phyloP scores from a whole-genome alignment of 768 basidiomycete genomes.

The Lyophyllum decastes region DNA sequence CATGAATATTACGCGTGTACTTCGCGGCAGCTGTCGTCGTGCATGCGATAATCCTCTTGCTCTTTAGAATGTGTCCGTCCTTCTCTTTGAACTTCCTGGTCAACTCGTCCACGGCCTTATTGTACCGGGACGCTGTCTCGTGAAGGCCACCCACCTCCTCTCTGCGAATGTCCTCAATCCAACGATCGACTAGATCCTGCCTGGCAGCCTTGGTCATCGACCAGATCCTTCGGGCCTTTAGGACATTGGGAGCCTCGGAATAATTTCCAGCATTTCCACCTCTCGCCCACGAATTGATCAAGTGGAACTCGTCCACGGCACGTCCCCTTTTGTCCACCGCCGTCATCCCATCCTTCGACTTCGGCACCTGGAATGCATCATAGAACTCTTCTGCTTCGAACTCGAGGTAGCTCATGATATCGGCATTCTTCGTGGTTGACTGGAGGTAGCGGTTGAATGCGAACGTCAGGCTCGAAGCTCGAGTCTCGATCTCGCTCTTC shows the following conservation, averaged over 20 bases:
- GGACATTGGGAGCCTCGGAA: not conserved
- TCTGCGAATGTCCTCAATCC: conserved; percentile 1
- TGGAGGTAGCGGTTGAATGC: not conserved
- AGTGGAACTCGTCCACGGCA: conserved; percentile 1
- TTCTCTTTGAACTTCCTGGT: conserved; percentile 35
- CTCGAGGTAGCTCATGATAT: conserved; percentile 4
- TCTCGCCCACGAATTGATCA: conserved; percentile 1
- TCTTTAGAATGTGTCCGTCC: conserved; percentile 33
- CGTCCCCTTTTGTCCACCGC: not conserved
- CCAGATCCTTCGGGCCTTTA: conserved; percentile 3
- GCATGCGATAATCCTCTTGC: conserved; percentile 62
- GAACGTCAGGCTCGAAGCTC: not conserved
- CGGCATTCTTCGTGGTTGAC: not conserved
- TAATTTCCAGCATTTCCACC: conserved; percentile 5
- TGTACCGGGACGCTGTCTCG: conserved; percentile 36
- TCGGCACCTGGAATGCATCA: conserved; percentile 4
- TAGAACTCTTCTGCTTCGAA: conserved; percentile 4
- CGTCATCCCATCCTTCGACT: not conserved
- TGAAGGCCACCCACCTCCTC: conserved; percentile 17
- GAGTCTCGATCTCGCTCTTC: conserved; percentile 26
- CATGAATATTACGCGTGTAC: conserved; percentile 47
- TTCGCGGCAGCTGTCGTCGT: conserved; percentile 74
- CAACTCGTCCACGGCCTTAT: conserved; percentile 37
- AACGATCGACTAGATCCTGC: not conserved
- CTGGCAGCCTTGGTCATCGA: conserved; percentile 3